Conservation (phyloP, 2,329 filamentous ascomycete species). For the Aspergillus cejpii region DNA sequence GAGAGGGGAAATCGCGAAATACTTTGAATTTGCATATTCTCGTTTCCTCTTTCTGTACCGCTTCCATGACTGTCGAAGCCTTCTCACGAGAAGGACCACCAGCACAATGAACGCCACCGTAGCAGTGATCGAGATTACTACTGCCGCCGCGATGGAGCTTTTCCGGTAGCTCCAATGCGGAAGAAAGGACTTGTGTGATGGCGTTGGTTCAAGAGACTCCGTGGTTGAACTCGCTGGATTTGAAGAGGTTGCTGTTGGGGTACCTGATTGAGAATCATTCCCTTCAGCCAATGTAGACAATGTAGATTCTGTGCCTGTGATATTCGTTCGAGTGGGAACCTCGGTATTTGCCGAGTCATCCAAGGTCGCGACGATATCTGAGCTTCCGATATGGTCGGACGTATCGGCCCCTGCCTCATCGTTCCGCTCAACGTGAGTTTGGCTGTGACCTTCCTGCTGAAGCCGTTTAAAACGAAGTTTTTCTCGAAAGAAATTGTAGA, state of each 20-base stretch:
- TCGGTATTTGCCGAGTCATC: background rate
- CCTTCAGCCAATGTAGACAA: background rate
- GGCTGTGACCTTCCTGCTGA: too few relatives aligned
- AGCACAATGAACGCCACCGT: slow-evolving; percentile 20
- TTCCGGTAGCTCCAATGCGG: slow-evolving; percentile 18
- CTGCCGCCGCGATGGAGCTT: slow-evolving; percentile 24
- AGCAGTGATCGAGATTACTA: slow-evolving; percentile 19
- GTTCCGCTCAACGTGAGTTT: background rate
- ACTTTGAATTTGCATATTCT: slow-evolving; percentile 14
- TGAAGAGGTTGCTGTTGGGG: background rate
- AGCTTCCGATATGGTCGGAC: background rate
- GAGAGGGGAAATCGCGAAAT: slow-evolving; percentile 14
- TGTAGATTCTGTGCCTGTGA: background rate
- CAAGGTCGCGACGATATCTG: background rate
- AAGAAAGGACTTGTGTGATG: slow-evolving; percentile 5
- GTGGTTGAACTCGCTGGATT: background rate
- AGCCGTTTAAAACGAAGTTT: background rate
- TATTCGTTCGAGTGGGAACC: background rate
- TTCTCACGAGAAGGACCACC: slow-evolving; percentile 17
- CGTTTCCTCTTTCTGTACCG: slow-evolving; percentile 10
- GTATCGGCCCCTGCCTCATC: background rate
- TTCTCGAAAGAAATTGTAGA: background rate
- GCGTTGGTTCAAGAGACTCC: background rate
- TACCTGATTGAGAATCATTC: background rate
- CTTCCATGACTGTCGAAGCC: slow-evolving; percentile 12